These are phyloP conservation scores for Erigeron canadensis DNA, from an alignment of 129 eudicot genomes.

Conservation along the genomic window DNA sequence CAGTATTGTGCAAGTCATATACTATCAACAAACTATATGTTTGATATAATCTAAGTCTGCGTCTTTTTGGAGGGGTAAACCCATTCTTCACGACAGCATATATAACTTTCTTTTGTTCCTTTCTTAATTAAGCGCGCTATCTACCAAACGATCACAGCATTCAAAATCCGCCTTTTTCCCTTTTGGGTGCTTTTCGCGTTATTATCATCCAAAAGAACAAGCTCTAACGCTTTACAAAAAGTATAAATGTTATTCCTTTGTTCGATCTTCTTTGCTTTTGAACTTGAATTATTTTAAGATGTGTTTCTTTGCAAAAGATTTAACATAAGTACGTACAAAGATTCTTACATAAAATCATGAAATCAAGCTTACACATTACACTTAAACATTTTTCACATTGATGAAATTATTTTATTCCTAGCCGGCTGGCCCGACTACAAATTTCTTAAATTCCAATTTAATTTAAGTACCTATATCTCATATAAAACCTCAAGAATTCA, in stretches of 20 bases:
- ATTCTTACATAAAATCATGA: constrained; percentile 22
- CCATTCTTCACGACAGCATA: constrained; percentile 24
- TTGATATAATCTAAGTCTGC: not conserved
- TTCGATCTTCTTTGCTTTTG: constrained; percentile 39
- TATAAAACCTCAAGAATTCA: too few species aligned
- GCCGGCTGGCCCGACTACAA: not conserved
- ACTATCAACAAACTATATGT: too few species aligned
- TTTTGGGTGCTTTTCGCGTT: constrained; percentile 30
- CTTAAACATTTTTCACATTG: not conserved
- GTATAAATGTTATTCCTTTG: constrained; percentile 35
- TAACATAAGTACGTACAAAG: constrained; percentile 29
- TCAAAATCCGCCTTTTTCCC: constrained; percentile 16
- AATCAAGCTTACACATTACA: constrained; percentile 18
- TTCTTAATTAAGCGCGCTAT: constrained; percentile 31
- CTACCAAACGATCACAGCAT: constrained; percentile 22
- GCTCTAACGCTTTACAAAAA: constrained; percentile 27
- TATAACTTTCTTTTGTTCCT: constrained; percentile 30
- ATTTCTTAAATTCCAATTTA: not conserved
- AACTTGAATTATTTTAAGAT: constrained; percentile 27
- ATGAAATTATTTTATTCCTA: not conserved
- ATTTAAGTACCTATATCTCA: too few species aligned
- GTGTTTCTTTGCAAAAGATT: constrained; percentile 28
- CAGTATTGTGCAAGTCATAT: not conserved
- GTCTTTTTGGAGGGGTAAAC: constrained; percentile 5
- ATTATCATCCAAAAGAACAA: constrained; percentile 26